phyloP scores from a whole-genome alignment of 306 rosid species.

The Ammopiptanthus mongolicus region DNA sequence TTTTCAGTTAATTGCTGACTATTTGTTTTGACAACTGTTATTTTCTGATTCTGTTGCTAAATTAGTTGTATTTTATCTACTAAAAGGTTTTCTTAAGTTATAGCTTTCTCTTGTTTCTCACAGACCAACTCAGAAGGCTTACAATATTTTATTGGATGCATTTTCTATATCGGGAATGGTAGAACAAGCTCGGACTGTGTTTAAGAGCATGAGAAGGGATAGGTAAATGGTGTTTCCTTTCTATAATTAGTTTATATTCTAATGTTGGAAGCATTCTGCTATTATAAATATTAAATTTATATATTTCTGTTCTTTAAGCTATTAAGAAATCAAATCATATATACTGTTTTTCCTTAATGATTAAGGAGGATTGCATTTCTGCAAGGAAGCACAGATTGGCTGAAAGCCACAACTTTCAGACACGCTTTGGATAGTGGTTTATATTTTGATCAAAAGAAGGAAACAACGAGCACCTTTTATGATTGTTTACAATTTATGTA shows the following conservation, averaged over 20 bases:
- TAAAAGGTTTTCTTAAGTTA: background rate
- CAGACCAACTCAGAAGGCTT: constrained; percentile 94
- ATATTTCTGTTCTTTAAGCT: background rate
- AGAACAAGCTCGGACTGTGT: constrained; percentile 81
- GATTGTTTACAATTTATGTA: background rate
- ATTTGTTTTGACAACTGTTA: background rate
- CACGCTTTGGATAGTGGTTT: background rate
- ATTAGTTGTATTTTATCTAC: background rate
- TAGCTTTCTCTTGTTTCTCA: constrained; percentile 10
- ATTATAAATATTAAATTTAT: background rate
- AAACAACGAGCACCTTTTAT: background rate
- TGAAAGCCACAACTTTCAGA: background rate
- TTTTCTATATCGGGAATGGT: constrained; percentile 95
- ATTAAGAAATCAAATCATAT: background rate
- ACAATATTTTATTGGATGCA: constrained; percentile 86
- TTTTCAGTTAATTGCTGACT: background rate
- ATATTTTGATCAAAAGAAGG: background rate
- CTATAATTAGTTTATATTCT: background rate
- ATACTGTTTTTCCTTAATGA: background rate
- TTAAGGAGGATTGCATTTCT: background rate
- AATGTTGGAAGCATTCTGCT: background rate
- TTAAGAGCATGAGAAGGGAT: constrained; percentile 96
- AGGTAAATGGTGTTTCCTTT: constrained; percentile 44
- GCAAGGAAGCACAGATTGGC: background rate
- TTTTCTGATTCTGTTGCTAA: background rate